A percentile compares a stretch with the other conserved stretches of the same genome.
phyloP scores from a whole-genome alignment of 805 yeast species.

The Yamadazyma sp. region DNA sequence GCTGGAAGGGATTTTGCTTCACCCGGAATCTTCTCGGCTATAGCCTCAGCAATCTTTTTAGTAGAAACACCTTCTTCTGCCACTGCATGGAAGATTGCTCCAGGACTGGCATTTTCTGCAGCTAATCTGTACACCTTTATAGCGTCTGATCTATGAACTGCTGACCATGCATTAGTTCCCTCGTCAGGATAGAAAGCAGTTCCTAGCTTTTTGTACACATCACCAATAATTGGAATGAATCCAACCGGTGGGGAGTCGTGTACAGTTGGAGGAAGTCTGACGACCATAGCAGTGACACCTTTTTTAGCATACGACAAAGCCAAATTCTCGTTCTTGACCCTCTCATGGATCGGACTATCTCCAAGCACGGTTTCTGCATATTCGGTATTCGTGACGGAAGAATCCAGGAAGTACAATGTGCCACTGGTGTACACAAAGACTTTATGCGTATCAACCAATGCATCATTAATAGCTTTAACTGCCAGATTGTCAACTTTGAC shows the following conservation, averaged over 20 bases:
- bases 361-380: too few relatives aligned
- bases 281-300: slow-evolving; percentile 20
- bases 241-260: slow-evolving; percentile 31
- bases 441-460: slow-evolving; percentile 27
- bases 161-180: slow-evolving; percentile 26
- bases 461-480: slow-evolving; percentile 24
- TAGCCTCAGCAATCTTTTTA: slow-evolving; percentile 4
- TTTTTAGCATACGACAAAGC: slow-evolving; percentile 15
- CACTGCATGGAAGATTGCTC: slow-evolving; percentile 5
- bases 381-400: not conserved
- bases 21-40: slow-evolving; percentile 1
- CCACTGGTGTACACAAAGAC: slow-evolving; percentile 19
- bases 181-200: slow-evolving; percentile 36
- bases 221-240: slow-evolving; percentile 22
- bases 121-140: slow-evolving; percentile 23
- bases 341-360: too few relatives aligned
- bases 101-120: slow-evolving; percentile 3
- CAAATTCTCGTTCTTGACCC: not conserved
- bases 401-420: too few relatives aligned
- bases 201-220: slow-evolving; percentile 30
- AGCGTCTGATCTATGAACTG: slow-evolving; percentile 30
- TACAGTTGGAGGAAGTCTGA: slow-evolving; percentile 33
- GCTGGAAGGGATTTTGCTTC: slow-evolving; percentile 1
- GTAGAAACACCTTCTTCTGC: slow-evolving; percentile 3
- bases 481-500: slow-evolving; percentile 25